These are phyloP conservation scores for Plasmodium inui DNA, from an alignment of 169 alveolate genomes.

Conservation along the genomic window DNA sequence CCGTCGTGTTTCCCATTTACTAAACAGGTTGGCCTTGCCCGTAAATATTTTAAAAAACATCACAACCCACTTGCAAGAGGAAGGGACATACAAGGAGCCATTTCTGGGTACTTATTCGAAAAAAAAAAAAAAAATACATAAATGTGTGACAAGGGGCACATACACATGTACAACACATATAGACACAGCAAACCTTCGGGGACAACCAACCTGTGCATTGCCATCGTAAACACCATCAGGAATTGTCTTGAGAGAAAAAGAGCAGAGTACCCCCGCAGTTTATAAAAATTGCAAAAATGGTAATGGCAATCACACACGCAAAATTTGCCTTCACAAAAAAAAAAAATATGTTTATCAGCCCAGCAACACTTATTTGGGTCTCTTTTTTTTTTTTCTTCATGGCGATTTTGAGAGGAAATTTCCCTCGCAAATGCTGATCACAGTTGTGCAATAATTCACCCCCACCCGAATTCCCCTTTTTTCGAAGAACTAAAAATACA, in stretches of 20 bases:
- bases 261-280: neutral
- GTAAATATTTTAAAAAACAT: slow-evolving; percentile 42
- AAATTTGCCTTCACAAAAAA: neutral
- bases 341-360: slow-evolving; percentile 1
- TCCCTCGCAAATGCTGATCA: neutral
- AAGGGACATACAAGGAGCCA: slow-evolving; percentile 59
- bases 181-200: neutral
- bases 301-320: neutral
- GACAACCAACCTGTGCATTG: neutral
- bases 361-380: neutral
- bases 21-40: slow-evolving; percentile 53
- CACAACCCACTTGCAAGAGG: slow-evolving; percentile 30
- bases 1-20: neutral
- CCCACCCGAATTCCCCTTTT: neutral
- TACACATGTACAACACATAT: neutral
- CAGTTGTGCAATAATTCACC: neutral
- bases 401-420: neutral
- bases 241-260: slow-evolving; percentile 40
- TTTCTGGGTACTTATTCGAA: slow-evolving; percentile 39
- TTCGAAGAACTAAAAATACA: slow-evolving; percentile 36
- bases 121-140: slow-evolving; percentile 5
- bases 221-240: slow-evolving; percentile 12
- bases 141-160: neutral
- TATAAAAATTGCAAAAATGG: slow-evolving; percentile 22
- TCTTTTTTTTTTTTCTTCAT: neutral